Percentiles rank a stretch among this genome's conserved stretches.
These are phyloP conservation scores for Claviceps humidiphila DNA, from an alignment of 2,329 filamentous ascomycete species.

Conservation along the genomic window DNA sequence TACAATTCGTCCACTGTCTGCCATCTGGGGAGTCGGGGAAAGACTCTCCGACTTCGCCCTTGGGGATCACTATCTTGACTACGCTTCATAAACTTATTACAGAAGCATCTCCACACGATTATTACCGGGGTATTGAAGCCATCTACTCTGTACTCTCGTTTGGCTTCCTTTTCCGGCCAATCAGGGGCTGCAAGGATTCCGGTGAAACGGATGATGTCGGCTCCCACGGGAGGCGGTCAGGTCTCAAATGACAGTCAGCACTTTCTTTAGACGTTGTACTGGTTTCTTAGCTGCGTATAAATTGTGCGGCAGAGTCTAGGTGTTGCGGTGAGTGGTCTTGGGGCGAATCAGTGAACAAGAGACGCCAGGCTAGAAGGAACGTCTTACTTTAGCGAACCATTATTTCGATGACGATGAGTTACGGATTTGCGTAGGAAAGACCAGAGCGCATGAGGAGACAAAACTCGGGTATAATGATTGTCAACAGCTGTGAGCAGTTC, in stretches of 20 bases:
- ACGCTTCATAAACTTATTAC: background rate
- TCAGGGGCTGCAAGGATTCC: background rate
- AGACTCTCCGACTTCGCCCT: background rate
- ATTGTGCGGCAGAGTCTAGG: background rate
- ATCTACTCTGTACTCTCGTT: background rate
- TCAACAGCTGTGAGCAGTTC: too few relatives aligned
- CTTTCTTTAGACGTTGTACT: constrained; percentile 14
- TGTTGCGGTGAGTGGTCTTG: background rate
- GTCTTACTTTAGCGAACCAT: background rate
- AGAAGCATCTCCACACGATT: background rate
- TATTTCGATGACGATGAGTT: too few relatives aligned
- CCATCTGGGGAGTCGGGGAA: background rate
- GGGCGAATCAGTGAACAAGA: background rate
- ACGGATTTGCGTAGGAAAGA: too few relatives aligned
- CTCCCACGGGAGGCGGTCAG: background rate
- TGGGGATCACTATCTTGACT: background rate
- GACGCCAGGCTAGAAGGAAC: background rate
- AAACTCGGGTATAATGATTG: too few relatives aligned
- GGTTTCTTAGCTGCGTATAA: constrained; percentile 13
- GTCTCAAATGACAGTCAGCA: constrained; percentile 2
- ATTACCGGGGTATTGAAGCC: background rate
- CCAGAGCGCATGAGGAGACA: too few relatives aligned
- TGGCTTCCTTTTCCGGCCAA: background rate
- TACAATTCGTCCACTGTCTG: too few relatives aligned
- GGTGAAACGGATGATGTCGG: background rate